Evolutionary conservation across 441 rosid species (phyloP).

Genomic region (Heliophila coronopifolia): DNA sequence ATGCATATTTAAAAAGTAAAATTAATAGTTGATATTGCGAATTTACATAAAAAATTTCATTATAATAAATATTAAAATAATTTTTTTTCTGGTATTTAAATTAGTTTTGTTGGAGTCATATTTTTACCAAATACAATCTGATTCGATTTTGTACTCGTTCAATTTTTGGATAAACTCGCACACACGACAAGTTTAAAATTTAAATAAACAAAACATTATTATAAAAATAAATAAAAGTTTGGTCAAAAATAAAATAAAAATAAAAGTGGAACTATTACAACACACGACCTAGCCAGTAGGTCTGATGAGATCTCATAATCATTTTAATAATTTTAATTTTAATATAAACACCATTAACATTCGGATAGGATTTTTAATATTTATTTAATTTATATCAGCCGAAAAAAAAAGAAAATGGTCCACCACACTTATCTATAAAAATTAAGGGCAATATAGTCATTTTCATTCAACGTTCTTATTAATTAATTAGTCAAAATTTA

Average conservation of each 20-base stretch:
- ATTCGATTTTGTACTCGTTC: no score
- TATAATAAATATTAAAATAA: no score
- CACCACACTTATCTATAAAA: constrained; percentile 29
- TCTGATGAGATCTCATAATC: constrained; percentile 30
- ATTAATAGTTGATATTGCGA: no score
- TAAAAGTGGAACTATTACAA: constrained; percentile 24
- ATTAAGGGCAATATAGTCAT: constrained; percentile 21
- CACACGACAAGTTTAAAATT: no score
- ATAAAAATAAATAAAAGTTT: no score
- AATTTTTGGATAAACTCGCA: no score
- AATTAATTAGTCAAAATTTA: background rate
- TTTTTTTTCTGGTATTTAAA: no score
- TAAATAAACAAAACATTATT: no score
- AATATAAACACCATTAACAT: constrained; percentile 1
- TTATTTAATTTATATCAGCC: constrained; percentile 7
- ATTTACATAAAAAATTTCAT: no score
- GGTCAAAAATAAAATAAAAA: background rate
- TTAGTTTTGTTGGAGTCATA: no score
- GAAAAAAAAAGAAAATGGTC: constrained; percentile 19
- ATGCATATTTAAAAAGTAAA: no score
- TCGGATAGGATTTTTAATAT: constrained; percentile 5
- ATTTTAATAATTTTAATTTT: background rate
- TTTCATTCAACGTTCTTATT: background rate
- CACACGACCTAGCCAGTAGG: constrained; percentile 31
- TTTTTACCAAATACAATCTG: no score